Evolutionary conservation across 176 grass and related monocot species (phyloP), one percentile per base, ranked within the genome.

Genomic region (Pharus latifolius): DNA sequence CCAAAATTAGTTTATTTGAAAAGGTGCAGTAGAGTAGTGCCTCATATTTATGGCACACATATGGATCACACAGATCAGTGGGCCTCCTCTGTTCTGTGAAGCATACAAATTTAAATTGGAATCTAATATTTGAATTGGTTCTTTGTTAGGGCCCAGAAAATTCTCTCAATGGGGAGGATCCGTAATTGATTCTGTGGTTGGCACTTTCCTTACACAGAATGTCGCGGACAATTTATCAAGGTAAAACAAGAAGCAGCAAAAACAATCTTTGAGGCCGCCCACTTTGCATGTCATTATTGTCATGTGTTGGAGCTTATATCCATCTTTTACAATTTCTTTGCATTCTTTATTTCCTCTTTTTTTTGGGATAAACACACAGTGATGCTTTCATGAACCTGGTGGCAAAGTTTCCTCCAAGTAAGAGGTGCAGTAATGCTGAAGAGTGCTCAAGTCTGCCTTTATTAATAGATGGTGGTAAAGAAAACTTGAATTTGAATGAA

Each of bases 201-300:
- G 82, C 60, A 79, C 75, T 67, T 84, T 79, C 61, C 82, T 84
- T 45, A 84, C 82, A 35, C 75, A 84, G 60, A 79, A 84, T 52
- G 75, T 67, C 46, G 52, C 82, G 73, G 82, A 84, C 49, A 58
- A 84, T 73, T 79, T 84, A 16, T 84, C 82, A 59, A 84, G 82
- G 75, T 84, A 79, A 84, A 73, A 52, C 34, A 53, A 52, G 20
- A 54, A 51, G 65, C 27, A 1, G 47, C 32, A 20, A 42, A 28
- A 42, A 58, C 3, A 6, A n/a, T 65, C 43, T 79, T 37, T 43
- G 30, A 9, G n/a, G n/a, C n/a, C n/a, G n/a, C n/a, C 16, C 27
- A 23, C 19, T 78, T n/a, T 58, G 14, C 53, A 66, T 78, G 67
- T 64, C 73, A n/a, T n/a, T n/a, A n/a, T n/a, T n/a, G n/a, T n/a